A percentile compares a stretch with the other conserved stretches of the same genome.
Conservation (phyloP, 768 basidiomycete species). For the Gelatoporia subvermispora region DNA sequence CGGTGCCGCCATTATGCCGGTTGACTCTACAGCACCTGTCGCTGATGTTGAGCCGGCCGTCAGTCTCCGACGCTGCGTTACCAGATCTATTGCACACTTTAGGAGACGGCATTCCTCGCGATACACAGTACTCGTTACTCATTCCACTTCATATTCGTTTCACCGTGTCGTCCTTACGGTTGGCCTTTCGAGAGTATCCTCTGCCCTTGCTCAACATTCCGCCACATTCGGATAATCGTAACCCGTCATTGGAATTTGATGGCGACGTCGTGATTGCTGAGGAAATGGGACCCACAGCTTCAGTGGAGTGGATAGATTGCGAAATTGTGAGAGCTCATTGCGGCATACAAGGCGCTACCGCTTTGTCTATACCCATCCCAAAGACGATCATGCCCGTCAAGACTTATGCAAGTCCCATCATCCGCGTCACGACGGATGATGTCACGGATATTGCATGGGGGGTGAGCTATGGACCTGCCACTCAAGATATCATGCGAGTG, state of each 20-base stretch:
- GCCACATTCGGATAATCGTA: slow-evolving; percentile 31
- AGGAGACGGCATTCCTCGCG: slow-evolving; percentile 62
- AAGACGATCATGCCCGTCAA: slow-evolving; percentile 97
- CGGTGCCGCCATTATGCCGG: slow-evolving; percentile 67
- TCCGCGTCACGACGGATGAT: slow-evolving; percentile 59
- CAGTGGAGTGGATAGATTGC: slow-evolving; percentile 70
- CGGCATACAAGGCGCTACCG: slow-evolving; percentile 44
- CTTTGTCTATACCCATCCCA: slow-evolving; percentile 62
- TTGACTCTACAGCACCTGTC: slow-evolving; percentile 53
- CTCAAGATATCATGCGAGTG: slow-evolving; percentile 81
- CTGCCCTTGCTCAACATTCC: slow-evolving; percentile 79
- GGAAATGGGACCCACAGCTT: slow-evolving; percentile 67
- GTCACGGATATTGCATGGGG: slow-evolving; percentile 85
- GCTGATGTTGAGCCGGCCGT: slow-evolving; percentile 56
- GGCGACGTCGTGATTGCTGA: slow-evolving; percentile 83
- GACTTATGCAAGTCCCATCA: slow-evolving; percentile 73
- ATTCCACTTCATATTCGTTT: slow-evolving; percentile 79
- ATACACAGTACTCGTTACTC: slow-evolving; percentile 73
- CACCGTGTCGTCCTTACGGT: slow-evolving; percentile 52
- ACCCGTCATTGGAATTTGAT: slow-evolving; percentile 57
- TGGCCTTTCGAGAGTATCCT: slow-evolving; percentile 82
- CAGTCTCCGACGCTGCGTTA: slow-evolving; percentile 50
- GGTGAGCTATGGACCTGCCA: slow-evolving; percentile 78
- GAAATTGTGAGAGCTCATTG: slow-evolving; percentile 54
- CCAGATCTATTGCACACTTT: slow-evolving; percentile 61